A percentile compares a stretch with the other conserved stretches of the same genome.
These are phyloP conservation scores for Ammopiptanthus mongolicus DNA, from an alignment of 306 rosid genomes.

Conservation along the genomic window DNA sequence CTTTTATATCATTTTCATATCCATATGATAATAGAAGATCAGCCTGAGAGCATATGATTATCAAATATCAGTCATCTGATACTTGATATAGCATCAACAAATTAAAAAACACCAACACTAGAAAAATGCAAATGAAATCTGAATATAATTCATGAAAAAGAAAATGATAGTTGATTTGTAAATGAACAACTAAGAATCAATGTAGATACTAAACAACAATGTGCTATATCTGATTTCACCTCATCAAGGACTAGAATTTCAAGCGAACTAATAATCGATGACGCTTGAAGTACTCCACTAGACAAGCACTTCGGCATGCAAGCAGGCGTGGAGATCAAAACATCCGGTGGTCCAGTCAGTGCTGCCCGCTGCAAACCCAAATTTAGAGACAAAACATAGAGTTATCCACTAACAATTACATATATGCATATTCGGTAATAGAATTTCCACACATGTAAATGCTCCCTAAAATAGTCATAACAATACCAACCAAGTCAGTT, in stretches of 20 bases:
- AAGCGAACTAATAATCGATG: slow-evolving; percentile 56
- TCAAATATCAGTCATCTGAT: background rate
- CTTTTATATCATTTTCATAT: slow-evolving; percentile 80
- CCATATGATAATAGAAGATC: slow-evolving; percentile 92
- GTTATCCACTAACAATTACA: background rate
- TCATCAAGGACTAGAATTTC: slow-evolving; percentile 93
- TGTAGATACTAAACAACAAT: background rate
- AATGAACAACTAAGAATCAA: background rate
- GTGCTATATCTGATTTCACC: slow-evolving; percentile 36
- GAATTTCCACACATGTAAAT: background rate
- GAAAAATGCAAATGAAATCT: background rate
- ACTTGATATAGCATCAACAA: background rate
- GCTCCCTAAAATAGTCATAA: background rate
- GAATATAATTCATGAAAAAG: background rate
- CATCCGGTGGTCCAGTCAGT: slow-evolving; percentile 74
- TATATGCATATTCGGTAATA: background rate
- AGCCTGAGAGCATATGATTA: slow-evolving; percentile 58
- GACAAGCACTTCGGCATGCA: slow-evolving; percentile 83
- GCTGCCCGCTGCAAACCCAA: slow-evolving; percentile 59
- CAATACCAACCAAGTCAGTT: slow-evolving; percentile 65
- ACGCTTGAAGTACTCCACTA: slow-evolving; percentile 44
- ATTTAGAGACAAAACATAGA: background rate
- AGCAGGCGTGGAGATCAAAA: slow-evolving; percentile 81
- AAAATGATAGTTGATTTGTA: background rate
- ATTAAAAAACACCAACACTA: background rate